A percentile compares a stretch with the other conserved stretches of the same genome.
phyloP scores from a whole-genome alignment of 2,329 filamentous ascomycete genomes.

The Orbilia quercus region DNA sequence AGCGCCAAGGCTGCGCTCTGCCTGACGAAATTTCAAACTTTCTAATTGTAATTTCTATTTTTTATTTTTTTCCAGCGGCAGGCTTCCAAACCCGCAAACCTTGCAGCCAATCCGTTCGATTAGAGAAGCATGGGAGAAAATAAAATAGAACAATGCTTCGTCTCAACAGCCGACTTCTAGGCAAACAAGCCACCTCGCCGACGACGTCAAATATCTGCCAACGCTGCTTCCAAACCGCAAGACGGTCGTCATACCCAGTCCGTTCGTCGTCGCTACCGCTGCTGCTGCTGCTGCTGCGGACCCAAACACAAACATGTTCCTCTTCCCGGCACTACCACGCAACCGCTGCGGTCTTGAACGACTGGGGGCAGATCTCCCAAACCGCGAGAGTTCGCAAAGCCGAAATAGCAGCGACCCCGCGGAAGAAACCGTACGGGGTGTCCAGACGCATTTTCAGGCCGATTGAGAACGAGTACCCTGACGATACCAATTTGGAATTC shows the following conservation, averaged over 20 bases:
- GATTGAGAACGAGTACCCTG: constrained; percentile 32
- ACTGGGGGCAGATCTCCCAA: constrained; percentile 3
- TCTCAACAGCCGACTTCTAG: constrained; percentile 52
- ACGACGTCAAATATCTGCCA: constrained; percentile 47
- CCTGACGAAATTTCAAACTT: constrained; percentile 16
- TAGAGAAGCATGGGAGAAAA: constrained; percentile 20
- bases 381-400: background rate
- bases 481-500: constrained; percentile 31
- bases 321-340: constrained; percentile 38
- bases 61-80: constrained; percentile 25
- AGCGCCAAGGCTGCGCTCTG: constrained; percentile 13
- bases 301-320: too few species aligned
- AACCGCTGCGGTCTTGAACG: constrained; percentile 25
- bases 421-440: constrained; percentile 35
- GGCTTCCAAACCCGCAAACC: constrained; percentile 28
- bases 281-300: constrained; percentile 18
- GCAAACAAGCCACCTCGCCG: constrained; percentile 56
- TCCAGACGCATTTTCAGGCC: constrained; percentile 20
- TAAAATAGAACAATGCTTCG: constrained; percentile 51
- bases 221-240: constrained; percentile 41
- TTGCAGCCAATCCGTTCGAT: constrained; percentile 21
- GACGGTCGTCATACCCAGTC: constrained; percentile 30
- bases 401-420: constrained; percentile 12
- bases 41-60: constrained; percentile 34
- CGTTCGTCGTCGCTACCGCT: too few species aligned